phyloP scores from a whole-genome alignment of 768 basidiomycete species.

The Amanita jacksonii region DNA sequence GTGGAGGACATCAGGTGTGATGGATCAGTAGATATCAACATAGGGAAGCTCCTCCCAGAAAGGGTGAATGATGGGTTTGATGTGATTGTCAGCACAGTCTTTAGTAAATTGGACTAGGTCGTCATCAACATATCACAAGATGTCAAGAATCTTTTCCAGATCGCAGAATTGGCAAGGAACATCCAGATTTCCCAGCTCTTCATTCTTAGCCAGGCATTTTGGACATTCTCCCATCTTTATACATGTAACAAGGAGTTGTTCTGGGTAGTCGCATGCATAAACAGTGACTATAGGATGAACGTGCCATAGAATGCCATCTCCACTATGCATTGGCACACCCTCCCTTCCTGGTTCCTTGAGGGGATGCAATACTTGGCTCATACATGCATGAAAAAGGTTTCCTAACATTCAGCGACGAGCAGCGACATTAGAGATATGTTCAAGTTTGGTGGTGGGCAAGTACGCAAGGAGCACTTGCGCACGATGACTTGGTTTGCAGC shows the following conservation, averaged over 20 bases:
- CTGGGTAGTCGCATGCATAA: conserved; percentile 32
- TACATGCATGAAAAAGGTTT: not conserved
- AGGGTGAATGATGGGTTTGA: not conserved
- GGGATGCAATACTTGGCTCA: not conserved
- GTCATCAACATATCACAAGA: no score
- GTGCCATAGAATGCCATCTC: conserved; percentile 23
- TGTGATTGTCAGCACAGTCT: no score
- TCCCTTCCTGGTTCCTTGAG: not conserved
- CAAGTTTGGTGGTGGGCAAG: not conserved
- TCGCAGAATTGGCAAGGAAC: no score
- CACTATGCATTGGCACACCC: conserved; percentile 17
- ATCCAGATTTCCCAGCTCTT: conserved; percentile 13
- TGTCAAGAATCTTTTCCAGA: no score
- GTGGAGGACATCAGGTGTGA: conserved; percentile 33
- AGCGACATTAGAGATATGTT: not conserved
- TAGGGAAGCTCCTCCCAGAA: conserved; percentile 25
- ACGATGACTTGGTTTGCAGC: conserved; percentile 24
- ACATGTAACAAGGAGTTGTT: conserved; percentile 29
- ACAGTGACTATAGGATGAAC: conserved; percentile 31
- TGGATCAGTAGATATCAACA: conserved; percentile 21
- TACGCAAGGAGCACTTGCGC: not conserved
- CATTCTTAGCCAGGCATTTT: conserved; percentile 12
- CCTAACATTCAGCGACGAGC: not conserved
- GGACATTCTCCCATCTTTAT: conserved; percentile 21
- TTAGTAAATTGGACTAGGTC: no score